Evolutionary conservation across 108 stramenopile species (phyloP).

Genomic region (Fistulifera pelliculosa): DNA sequence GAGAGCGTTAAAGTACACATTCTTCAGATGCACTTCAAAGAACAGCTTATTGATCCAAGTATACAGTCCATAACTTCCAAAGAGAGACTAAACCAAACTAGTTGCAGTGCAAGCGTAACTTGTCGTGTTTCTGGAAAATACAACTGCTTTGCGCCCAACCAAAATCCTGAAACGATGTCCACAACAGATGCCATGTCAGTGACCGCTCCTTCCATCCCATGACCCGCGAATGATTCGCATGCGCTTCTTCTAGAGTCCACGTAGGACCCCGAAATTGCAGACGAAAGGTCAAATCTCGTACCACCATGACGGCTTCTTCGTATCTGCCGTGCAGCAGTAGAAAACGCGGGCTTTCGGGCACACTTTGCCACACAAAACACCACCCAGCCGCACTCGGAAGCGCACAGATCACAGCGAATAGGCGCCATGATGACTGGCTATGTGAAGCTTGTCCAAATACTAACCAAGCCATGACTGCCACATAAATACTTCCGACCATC

Average conservation of each 20-base stretch:
- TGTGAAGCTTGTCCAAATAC: no score
- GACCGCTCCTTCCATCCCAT: not conserved
- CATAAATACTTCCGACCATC: conserved; percentile 80
- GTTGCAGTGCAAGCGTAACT: conserved; percentile 57
- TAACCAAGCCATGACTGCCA: conserved; percentile 50
- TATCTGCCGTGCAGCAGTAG: conserved; percentile 33
- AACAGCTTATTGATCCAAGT: conserved; percentile 82
- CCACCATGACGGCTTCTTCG: conserved; percentile 34
- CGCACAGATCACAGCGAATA: conserved; percentile 60
- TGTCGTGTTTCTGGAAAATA: conserved; percentile 30
- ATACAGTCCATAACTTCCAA: conserved; percentile 64
- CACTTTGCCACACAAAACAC: conserved; percentile 32
- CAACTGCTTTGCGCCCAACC: conserved; percentile 24
- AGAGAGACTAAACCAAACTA: conserved; percentile 69
- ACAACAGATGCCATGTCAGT: not conserved
- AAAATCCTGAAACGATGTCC: conserved; percentile 18
- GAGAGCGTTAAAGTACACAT: conserved; percentile 68
- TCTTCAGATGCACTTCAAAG: conserved; percentile 53
- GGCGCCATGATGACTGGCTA: conserved; percentile 30
- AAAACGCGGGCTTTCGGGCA: conserved; percentile 74
- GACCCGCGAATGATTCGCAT: not conserved
- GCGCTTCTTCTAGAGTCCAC: not conserved
- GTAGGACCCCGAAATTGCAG: not conserved
- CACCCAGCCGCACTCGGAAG: conserved; percentile 57
- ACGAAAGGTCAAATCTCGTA: conserved; percentile 33